Evolutionary conservation across 2,329 filamentous ascomycete genomes (phyloP), one percentile per base, ranked within the genome.

Genomic region (Neonectria punicea): DNA sequence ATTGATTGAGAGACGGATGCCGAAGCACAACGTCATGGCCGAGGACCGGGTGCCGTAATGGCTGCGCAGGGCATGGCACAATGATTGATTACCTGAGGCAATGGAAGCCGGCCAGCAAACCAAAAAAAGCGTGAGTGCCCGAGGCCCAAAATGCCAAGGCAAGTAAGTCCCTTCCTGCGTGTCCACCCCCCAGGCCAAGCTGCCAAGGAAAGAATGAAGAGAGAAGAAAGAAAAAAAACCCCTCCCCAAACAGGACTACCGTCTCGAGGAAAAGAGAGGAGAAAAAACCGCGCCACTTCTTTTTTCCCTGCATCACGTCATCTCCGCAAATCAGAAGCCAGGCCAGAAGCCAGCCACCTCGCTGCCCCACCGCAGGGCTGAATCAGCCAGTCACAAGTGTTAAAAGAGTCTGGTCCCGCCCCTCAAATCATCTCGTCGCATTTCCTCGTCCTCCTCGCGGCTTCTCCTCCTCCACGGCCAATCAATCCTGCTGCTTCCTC

Each of bases 351-450:
- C 73, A 76, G 71, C 68, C 73, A 71, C 69, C 63, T 7, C 28
- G 6, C 3, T 5, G 77, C 61, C 78, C 82, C 81, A 82, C 79
- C 65, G n/a, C 36, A 44, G 73, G 70, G 80, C 79, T 82, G 79
- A 83, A 76, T 83, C 81, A 84, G 82, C 84, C 83, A 85, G 80
- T 85, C 80, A 85, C 74, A 82, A 75, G 75, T 75, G 77, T 79
- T 79, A 78, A 80, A 81, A 79, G 77, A 78, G 74, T 75, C 76
- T 76, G 76, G 78, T 78, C 78, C 78, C 76, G 76, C 75, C 81
- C 81, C 80, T 85, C 84, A 85, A 85, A 85, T 85, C 83, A 85
- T 77, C 79, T 82, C 78, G 78, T 81, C 77, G 78, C 77, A 82
- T 81, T 80, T 77, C 72, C 73, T 82, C 81, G 78, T 80, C 79